These are phyloP conservation scores for Panaeolus cyanescens DNA, from an alignment of 768 basidiomycete species.

Conservation along the genomic window DNA sequence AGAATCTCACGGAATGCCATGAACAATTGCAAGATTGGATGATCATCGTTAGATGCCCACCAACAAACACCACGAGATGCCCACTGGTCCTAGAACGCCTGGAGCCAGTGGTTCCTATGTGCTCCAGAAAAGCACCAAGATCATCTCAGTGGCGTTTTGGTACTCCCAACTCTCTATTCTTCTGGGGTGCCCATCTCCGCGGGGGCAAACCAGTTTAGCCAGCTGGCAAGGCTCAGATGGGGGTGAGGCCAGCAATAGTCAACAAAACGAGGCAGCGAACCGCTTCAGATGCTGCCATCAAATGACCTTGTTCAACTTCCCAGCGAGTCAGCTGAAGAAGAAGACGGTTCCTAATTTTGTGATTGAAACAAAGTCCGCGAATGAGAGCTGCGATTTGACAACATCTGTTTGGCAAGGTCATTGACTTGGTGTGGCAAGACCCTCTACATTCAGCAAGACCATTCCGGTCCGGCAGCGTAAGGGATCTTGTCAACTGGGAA, in stretches of 20 bases:
- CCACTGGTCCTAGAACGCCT: background rate
- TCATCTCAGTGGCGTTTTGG: constrained; percentile 2
- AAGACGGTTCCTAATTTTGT: background rate
- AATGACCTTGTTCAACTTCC: constrained; percentile 8
- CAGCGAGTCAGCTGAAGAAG: background rate
- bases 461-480: constrained; percentile 1
- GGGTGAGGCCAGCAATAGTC: constrained; percentile 5
- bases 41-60: background rate
- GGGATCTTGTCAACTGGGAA: background rate
- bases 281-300: constrained; percentile 8
- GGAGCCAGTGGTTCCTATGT: constrained; percentile 1
- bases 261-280: constrained; percentile 8
- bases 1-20: background rate
- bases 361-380: constrained; percentile 2
- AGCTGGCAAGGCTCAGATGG: constrained; percentile 9
- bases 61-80: background rate
- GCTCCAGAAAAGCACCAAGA: background rate
- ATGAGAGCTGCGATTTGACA: background rate
- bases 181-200: background rate
- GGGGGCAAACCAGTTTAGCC: constrained; percentile 1
- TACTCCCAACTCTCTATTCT: background rate
- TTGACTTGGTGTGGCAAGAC: constrained; percentile 3
- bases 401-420: constrained; percentile 2
- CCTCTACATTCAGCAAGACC: background rate
- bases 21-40: background rate